These are phyloP conservation scores for Paramecium sexaurelia DNA, from an alignment of 73 alveolate species.

Conservation along the genomic window DNA sequence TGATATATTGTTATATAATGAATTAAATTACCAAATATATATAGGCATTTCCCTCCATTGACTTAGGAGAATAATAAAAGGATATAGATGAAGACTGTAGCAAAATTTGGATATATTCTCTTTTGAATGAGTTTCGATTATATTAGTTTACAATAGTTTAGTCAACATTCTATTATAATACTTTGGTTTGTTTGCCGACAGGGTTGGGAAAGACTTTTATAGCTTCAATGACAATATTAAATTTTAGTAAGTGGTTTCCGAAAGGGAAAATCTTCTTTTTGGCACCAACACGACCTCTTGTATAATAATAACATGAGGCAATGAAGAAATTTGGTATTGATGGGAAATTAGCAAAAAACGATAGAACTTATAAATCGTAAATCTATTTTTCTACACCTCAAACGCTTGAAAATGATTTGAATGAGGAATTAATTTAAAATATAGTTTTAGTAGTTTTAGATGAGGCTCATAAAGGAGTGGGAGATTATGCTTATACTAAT, in stretches of 20 bases:
- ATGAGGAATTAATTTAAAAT: conserved; percentile 33
- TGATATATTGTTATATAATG: background rate
- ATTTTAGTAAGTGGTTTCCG: conserved; percentile 79
- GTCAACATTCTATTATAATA: conserved; percentile 72
- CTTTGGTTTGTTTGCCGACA: conserved; percentile 87
- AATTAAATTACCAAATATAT: background rate
- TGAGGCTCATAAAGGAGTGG: conserved; percentile 89
- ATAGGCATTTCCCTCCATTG: background rate
- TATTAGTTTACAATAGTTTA: conserved; percentile 78
- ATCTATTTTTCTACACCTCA: conserved; percentile 85
- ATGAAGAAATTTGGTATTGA: conserved; percentile 70
- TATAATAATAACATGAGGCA: conserved; percentile 71
- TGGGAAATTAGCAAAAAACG: conserved; percentile 69
- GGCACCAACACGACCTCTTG: conserved; percentile 88
- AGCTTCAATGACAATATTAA: conserved; percentile 78
- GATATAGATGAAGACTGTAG: background rate
- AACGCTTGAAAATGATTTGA: conserved; percentile 79
- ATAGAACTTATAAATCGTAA: conserved; percentile 62
- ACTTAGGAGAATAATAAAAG: background rate
- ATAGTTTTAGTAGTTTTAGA: conserved; percentile 70
- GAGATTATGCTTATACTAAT: conserved; percentile 81
- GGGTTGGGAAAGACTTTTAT: conserved; percentile 87
- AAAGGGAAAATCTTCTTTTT: conserved; percentile 86
- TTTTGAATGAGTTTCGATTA: conserved; percentile 69
- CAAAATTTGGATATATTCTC: conserved; percentile 69